These are phyloP conservation scores for Linnemannia zychae DNA, from an alignment of 192 early-diverging fungal species.

Conservation along the genomic window DNA sequence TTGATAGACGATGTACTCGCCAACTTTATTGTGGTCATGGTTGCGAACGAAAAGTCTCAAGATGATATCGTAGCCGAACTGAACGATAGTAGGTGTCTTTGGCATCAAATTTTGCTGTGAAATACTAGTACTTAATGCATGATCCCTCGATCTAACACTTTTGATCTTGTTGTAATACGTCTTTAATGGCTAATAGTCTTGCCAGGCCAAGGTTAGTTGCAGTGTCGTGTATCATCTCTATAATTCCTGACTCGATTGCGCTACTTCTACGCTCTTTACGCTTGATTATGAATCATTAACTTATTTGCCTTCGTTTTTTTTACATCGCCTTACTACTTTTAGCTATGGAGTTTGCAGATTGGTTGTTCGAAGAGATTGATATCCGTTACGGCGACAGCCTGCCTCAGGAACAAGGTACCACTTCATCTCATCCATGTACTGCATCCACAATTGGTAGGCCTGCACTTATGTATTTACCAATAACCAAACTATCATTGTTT, in stretches of 20 bases:
- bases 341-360: constrained; percentile 39
- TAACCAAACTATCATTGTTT: background rate
- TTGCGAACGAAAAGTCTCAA: constrained; percentile 50
- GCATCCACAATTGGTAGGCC: background rate
- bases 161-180: background rate
- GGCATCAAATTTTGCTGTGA: background rate
- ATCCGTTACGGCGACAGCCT: background rate
- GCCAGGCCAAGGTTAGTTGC: constrained; percentile 33
- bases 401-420: constrained; percentile 12
- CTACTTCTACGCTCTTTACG: background rate
- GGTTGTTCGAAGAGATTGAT: constrained; percentile 29
- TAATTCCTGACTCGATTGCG: background rate
- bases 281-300: background rate
- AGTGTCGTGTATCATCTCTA: background rate
- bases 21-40: constrained; percentile 56
- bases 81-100: constrained; percentile 39
- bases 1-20: constrained; percentile 41
- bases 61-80: constrained; percentile 32
- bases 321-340: background rate
- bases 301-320: background rate
- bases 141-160: background rate
- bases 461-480: too few species aligned
- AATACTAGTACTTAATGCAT: background rate
- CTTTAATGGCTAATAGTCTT: constrained; percentile 10
- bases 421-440: background rate